Evolutionary conservation across 2,329 filamentous ascomycete genomes (phyloP).

Genomic region (Atkinsonella texensis): DNA sequence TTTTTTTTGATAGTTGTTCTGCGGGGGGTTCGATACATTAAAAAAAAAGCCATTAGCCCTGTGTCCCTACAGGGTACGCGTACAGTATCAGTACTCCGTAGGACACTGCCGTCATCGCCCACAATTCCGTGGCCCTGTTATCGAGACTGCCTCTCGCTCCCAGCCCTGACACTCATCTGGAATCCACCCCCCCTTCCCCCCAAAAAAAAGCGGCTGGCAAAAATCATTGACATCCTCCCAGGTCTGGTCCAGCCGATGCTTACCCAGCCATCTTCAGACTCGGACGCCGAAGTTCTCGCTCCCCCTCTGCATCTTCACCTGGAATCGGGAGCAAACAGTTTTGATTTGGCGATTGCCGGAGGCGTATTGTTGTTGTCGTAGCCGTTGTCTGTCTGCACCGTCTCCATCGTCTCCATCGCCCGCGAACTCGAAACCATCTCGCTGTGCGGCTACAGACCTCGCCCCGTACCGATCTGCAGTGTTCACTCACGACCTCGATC

Average conservation of each 20-base stretch:
- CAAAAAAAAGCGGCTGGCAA: slow-evolving; percentile 25
- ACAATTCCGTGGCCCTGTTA: background rate
- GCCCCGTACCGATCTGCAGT: background rate
- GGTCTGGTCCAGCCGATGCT: slow-evolving; percentile 25
- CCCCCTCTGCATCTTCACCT: slow-evolving; percentile 14
- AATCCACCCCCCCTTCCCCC: slow-evolving; percentile 9
- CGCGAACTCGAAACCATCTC: slow-evolving; percentile 5
- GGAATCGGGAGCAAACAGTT: slow-evolving; percentile 11
- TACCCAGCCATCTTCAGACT: slow-evolving; percentile 32
- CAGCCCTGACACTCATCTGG: slow-evolving; percentile 7
- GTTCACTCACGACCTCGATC: background rate
- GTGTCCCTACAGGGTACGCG: no score
- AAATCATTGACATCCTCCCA: slow-evolving; percentile 16
- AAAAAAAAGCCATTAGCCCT: no score
- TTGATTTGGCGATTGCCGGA: background rate
- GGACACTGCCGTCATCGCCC: background rate
- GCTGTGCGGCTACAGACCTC: slow-evolving; percentile 1
- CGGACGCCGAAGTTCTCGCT: slow-evolving; percentile 22
- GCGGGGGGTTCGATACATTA: no score
- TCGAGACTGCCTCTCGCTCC: background rate
- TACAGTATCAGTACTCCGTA: background rate
- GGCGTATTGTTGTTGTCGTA: background rate
- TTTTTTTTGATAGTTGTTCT: no score
- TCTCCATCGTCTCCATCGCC: slow-evolving; percentile 1
- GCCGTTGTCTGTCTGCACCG: no score